These are phyloP conservation scores for Pogostemon cablin DNA, from an alignment of 257 asterid species.

Conservation along the genomic window DNA sequence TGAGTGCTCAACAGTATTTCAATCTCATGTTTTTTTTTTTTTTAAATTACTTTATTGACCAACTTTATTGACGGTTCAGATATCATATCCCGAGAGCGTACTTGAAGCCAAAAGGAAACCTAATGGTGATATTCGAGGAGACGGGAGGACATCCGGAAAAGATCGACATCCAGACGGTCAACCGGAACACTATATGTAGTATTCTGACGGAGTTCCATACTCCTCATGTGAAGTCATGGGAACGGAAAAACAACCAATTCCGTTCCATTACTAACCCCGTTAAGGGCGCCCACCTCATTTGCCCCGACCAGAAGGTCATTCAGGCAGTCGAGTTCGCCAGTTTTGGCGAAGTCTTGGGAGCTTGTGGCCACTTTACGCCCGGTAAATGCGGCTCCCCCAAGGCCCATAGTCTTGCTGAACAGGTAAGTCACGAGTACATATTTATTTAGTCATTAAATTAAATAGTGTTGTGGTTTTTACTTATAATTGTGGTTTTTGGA, in stretches of 20 bases:
- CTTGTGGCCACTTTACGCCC: conserved; percentile 55
- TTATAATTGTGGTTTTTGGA: background rate
- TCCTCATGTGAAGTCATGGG: conserved; percentile 53
- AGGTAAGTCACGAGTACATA: conserved; percentile 33
- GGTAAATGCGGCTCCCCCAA: conserved; percentile 61
- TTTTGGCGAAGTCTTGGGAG: conserved; percentile 67
- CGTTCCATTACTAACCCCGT: conserved; percentile 36
- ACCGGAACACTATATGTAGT: conserved; percentile 84
- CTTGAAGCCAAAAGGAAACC: conserved; percentile 64
- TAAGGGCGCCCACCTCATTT: conserved; percentile 55
- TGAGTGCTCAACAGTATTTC: conserved; percentile 29
- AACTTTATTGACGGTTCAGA: conserved; percentile 33
- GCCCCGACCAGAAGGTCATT: conserved; percentile 58
- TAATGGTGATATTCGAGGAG: conserved; percentile 76
- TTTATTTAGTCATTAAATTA: background rate
- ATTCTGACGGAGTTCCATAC: conserved; percentile 57
- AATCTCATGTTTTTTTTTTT: background rate
- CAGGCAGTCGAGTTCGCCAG: conserved; percentile 61
- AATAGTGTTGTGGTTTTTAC: background rate
- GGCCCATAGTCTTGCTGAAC: conserved; percentile 43
- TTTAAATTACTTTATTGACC: background rate
- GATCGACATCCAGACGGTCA: conserved; percentile 56
- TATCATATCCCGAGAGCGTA: conserved; percentile 85
- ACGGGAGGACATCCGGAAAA: conserved; percentile 64
- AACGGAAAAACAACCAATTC: conserved; percentile 46